These are phyloP conservation scores for Geum urbanum DNA, from an alignment of 306 rosid genomes.

Conservation along the genomic window DNA sequence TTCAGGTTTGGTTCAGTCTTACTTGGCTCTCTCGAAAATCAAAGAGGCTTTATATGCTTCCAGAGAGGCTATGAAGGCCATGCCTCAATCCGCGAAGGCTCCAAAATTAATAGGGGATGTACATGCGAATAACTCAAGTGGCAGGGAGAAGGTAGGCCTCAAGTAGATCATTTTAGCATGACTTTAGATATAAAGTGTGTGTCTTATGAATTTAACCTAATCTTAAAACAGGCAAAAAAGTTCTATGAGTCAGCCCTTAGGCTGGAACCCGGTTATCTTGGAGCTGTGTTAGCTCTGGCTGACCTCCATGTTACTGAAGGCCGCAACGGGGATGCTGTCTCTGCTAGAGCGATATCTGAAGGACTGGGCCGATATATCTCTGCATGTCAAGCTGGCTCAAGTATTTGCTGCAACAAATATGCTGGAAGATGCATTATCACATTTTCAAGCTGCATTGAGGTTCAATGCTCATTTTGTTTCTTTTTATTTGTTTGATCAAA, in stretches of 20 bases:
- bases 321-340: constrained; percentile 81
- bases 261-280: constrained; percentile 97
- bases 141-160: constrained; percentile 83
- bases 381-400: constrained; percentile 96
- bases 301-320: constrained; percentile 98
- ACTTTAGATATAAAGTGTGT: constrained; percentile 22
- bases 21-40: constrained; percentile 73
- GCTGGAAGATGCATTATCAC: constrained; percentile 90
- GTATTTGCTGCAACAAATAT: constrained; percentile 91
- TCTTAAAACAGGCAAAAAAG: constrained; percentile 72
- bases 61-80: constrained; percentile 99
- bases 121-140: constrained; percentile 84
- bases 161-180: constrained; percentile 15
- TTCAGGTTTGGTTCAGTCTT: constrained; percentile 92
- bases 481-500: not conserved
- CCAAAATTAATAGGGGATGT: constrained; percentile 95
- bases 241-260: constrained; percentile 99
- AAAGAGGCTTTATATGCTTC: constrained; percentile 97
- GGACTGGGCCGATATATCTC: constrained; percentile 99
- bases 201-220: constrained; percentile 22
- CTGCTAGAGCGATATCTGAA: constrained; percentile 91
- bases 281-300: constrained; percentile 98
- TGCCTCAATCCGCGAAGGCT: constrained; percentile 99
- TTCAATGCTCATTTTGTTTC: not conserved
- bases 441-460: constrained; percentile 98